A percentile compares a stretch with the other conserved stretches of the same genome.
phyloP scores from a whole-genome alignment of 2,329 filamentous ascomycete species.

The Claviceps pusilla region DNA sequence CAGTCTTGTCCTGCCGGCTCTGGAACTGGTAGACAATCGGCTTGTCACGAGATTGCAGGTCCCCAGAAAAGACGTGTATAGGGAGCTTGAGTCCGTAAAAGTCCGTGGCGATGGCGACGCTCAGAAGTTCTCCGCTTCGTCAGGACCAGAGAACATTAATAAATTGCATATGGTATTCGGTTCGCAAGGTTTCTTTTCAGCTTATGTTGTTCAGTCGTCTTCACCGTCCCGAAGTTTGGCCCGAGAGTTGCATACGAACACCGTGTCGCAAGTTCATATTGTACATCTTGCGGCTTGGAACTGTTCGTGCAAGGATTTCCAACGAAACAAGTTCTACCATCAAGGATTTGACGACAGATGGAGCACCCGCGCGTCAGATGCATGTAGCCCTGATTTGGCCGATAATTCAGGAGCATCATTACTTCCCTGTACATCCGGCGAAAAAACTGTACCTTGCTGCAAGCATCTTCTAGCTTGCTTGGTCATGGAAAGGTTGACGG shows the following conservation, averaged over 20 bases:
- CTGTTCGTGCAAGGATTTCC: constrained; percentile 78
- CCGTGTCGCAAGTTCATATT: constrained; percentile 37
- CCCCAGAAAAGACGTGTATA: not conserved
- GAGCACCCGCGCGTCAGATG: not conserved
- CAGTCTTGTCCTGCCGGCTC: constrained; percentile 61
- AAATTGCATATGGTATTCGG: not conserved
- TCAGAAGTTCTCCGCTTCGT: not conserved
- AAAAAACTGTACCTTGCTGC: constrained; percentile 44
- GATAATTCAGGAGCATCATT: no score
- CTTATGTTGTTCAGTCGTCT: constrained; percentile 55
- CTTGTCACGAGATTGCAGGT: constrained; percentile 33
- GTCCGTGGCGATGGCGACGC: not conserved
- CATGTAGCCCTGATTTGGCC: not conserved
- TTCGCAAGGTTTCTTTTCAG: constrained; percentile 4
- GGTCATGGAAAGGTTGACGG: constrained; percentile 50
- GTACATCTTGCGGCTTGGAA: constrained; percentile 68
- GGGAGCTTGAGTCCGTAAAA: not conserved
- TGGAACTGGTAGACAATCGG: constrained; percentile 72
- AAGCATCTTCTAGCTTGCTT: constrained; percentile 84
- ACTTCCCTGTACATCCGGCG: constrained; percentile 4
- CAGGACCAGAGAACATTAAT: not conserved
- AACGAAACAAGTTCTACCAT: constrained; percentile 36
- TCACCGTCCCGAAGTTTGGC: constrained; percentile 23
- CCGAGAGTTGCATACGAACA: constrained; percentile 5
- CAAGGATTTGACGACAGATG: constrained; percentile 11